Conservation (phyloP, 345 rosid species). For the Turritis glabra region DNA sequence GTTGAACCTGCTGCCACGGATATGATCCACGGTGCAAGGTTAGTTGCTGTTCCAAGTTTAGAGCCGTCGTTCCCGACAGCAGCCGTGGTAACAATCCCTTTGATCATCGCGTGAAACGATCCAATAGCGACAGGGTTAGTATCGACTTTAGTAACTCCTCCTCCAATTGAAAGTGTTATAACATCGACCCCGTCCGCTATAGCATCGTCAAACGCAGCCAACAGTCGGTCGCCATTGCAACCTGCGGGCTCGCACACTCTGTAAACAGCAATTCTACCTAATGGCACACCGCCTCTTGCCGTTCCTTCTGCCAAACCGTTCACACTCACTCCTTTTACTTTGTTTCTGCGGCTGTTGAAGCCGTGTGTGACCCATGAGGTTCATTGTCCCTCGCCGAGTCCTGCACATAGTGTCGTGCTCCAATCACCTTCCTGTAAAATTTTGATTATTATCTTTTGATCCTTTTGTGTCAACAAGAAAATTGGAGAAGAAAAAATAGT, state of each 20-base stretch:
- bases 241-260: conserved; percentile 31
- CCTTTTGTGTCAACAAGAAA: not conserved
- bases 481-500: not conserved
- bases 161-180: conserved; percentile 76
- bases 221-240: not conserved
- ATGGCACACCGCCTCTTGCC: conserved; percentile 64
- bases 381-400: conserved; percentile 33
- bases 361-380: conserved; percentile 63
- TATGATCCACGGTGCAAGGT: conserved; percentile 63
- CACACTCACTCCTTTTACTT: conserved; percentile 41
- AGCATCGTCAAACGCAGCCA: conserved; percentile 43
- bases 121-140: conserved; percentile 53
- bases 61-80: conserved; percentile 58
- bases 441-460: not conserved
- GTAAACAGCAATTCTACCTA: conserved; percentile 58
- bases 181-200: conserved; percentile 60
- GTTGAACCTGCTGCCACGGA: conserved; percentile 67
- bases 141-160: conserved; percentile 37
- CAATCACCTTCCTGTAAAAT: conserved; percentile 32
- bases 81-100: conserved; percentile 61
- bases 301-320: conserved; percentile 56
- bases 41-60: conserved; percentile 31
- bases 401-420: conserved; percentile 36
- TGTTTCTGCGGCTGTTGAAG: conserved; percentile 65
- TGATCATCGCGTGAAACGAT: conserved; percentile 55